Evolutionary conservation across 352 stramenopile species (phyloP).

Genomic region (Globisporangium perplexum): DNA sequence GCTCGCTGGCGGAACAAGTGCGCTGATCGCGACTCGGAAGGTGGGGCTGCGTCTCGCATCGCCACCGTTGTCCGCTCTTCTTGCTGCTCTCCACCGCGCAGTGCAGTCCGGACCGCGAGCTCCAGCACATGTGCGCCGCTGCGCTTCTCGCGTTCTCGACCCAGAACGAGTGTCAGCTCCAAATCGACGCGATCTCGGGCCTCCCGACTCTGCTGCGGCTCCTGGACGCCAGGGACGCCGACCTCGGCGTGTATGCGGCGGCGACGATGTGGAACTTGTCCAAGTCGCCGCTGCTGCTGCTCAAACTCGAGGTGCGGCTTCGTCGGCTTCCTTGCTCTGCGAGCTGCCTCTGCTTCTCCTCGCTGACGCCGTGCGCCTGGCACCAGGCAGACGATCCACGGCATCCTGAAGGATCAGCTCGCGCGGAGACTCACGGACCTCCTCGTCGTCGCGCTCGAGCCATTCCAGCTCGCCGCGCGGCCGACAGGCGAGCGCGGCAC

Average conservation of each 20-base stretch:
- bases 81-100: constrained; percentile 36
- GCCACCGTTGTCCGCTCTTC: constrained; percentile 61
- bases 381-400: constrained; percentile 45
- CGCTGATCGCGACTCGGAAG: constrained; percentile 14
- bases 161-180: constrained; percentile 63
- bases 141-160: constrained; percentile 60
- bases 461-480: constrained; percentile 34
- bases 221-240: constrained; percentile 33
- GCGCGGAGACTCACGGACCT: constrained; percentile 43
- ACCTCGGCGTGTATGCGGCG: constrained; percentile 44
- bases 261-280: constrained; percentile 62
- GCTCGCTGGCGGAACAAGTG: too few relatives aligned
- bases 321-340: not conserved
- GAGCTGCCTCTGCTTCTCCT: too few relatives aligned
- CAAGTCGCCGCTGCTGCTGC: constrained; percentile 52
- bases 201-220: constrained; percentile 41
- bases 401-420: constrained; percentile 52
- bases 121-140: constrained; percentile 41
- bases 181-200: constrained; percentile 47
- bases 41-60: constrained; percentile 64
- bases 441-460: constrained; percentile 39
- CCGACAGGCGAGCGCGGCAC: constrained; percentile 41
- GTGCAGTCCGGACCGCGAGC: constrained; percentile 15
- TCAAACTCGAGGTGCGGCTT: constrained; percentile 53
- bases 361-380: not conserved